These are phyloP conservation scores for Boletus semigastroideus DNA, from an alignment of 1,284 basidiomycete species.

Conservation along the genomic window DNA sequence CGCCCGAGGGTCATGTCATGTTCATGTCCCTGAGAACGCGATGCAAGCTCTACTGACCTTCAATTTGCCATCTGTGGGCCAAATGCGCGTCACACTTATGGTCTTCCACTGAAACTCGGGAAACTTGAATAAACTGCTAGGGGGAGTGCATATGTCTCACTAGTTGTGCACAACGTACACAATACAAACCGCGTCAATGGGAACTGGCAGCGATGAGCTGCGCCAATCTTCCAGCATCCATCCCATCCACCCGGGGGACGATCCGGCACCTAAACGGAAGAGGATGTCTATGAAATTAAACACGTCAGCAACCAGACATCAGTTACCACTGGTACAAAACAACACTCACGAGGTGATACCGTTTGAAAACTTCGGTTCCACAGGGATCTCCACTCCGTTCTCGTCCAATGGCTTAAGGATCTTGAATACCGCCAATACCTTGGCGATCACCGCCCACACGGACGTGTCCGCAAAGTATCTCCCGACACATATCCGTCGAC, in stretches of 20 bases:
- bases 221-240: constrained; percentile 9
- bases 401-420: background rate
- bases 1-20: no score
- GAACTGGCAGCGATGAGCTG: constrained; percentile 5
- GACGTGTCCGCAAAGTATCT: background rate
- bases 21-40: no score
- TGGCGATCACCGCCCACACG: background rate
- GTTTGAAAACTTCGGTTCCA: background rate
- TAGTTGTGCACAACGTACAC: no score
- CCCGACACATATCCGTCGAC: background rate
- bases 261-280: constrained; percentile 10
- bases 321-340: background rate
- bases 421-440: background rate
- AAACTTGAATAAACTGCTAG: no score
- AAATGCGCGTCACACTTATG: no score
- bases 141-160: no score
- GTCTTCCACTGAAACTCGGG: no score
- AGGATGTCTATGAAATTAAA: constrained; percentile 6
- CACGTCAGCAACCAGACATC: background rate
- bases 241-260: constrained; percentile 7
- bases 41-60: no score
- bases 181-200: no score
- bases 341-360: background rate
- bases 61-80: no score
- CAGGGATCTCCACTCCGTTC: background rate